Conservation (phyloP, 768 basidiomycete genomes). For the Pleurotus ostreatus region DNA sequence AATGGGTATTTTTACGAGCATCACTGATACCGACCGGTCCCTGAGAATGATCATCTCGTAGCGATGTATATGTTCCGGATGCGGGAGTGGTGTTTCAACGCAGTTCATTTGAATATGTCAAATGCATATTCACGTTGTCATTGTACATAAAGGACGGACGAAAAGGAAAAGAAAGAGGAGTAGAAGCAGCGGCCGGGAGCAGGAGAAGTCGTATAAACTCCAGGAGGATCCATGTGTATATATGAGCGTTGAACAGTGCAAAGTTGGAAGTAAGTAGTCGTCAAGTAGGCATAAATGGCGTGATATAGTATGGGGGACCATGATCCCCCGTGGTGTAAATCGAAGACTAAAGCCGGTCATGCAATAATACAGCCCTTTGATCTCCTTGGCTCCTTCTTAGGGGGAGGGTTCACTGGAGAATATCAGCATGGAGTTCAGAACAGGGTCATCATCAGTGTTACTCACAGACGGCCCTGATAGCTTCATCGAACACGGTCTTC, state of each 20-base stretch:
- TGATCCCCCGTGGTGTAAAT: slow-evolving; percentile 20
- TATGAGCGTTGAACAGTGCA: slow-evolving; percentile 13
- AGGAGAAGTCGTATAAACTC: slow-evolving; percentile 6
- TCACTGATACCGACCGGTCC: not conserved
- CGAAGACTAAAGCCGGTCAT: slow-evolving; percentile 36
- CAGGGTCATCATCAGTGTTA: slow-evolving; percentile 19
- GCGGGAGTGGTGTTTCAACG: slow-evolving; percentile 5
- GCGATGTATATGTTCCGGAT: not conserved
- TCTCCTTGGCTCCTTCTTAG: slow-evolving; percentile 50
- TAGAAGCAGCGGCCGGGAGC: not conserved
- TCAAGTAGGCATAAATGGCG: slow-evolving; percentile 70
- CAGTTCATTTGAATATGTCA: slow-evolving; percentile 7
- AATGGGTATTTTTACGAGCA: slow-evolving; percentile 3
- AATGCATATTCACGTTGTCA: slow-evolving; percentile 1
- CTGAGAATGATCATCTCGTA: not conserved
- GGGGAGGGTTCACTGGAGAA: slow-evolving; percentile 69
- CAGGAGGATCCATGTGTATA: slow-evolving; percentile 6
- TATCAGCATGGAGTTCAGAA: not conserved
- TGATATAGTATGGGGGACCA: slow-evolving; percentile 40
- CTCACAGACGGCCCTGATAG: slow-evolving; percentile 93
- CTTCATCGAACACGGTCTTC: slow-evolving; percentile 99
- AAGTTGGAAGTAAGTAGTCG: slow-evolving; percentile 31
- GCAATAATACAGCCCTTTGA: slow-evolving; percentile 65
- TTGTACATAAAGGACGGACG: not conserved
- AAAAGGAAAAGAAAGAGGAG: not conserved